Percentiles rank a stretch among this genome's conserved stretches.
Evolutionary conservation across 768 basidiomycete species (phyloP).

Genomic region (Lentinus tigrinus): DNA sequence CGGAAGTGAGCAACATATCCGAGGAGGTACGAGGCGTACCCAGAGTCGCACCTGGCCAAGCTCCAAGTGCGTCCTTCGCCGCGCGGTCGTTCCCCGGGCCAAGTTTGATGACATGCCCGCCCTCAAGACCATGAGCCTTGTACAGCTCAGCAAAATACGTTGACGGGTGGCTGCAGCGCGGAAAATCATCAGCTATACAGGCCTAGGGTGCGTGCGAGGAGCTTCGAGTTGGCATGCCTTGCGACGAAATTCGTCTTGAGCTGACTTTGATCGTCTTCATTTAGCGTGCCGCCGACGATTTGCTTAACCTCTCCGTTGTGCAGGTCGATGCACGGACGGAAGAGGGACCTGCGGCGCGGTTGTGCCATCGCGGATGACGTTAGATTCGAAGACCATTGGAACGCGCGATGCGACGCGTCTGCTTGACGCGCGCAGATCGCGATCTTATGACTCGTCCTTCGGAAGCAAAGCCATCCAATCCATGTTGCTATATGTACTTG

Average conservation of each 20-base stretch:
- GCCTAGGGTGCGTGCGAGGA: constrained; percentile 12
- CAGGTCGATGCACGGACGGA: constrained; percentile 95
- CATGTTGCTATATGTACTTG: constrained; percentile 6
- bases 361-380: background rate
- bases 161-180: constrained; percentile 61
- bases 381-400: background rate
- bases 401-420: background rate
- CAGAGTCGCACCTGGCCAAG: constrained; percentile 71
- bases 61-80: constrained; percentile 76
- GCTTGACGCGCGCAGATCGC: background rate
- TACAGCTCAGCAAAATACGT: constrained; percentile 82
- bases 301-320: constrained; percentile 97
- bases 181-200: background rate
- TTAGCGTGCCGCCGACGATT: constrained; percentile 93
- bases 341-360: constrained; percentile 36
- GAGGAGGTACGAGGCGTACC: background rate
- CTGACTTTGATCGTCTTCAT: constrained; percentile 54
- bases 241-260: constrained; percentile 91
- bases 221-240: constrained; percentile 48
- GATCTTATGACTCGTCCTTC: background rate
- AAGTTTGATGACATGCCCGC: constrained; percentile 96
- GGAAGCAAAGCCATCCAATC: too few species aligned
- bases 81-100: constrained; percentile 87
- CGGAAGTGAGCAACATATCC: background rate
- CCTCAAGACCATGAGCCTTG: constrained; percentile 60